A percentile compares a stretch with the other conserved stretches of the same genome.
Evolutionary conservation across 169 alveolate species (phyloP).

Genomic region (Cryptosporidium ubiquitum): DNA sequence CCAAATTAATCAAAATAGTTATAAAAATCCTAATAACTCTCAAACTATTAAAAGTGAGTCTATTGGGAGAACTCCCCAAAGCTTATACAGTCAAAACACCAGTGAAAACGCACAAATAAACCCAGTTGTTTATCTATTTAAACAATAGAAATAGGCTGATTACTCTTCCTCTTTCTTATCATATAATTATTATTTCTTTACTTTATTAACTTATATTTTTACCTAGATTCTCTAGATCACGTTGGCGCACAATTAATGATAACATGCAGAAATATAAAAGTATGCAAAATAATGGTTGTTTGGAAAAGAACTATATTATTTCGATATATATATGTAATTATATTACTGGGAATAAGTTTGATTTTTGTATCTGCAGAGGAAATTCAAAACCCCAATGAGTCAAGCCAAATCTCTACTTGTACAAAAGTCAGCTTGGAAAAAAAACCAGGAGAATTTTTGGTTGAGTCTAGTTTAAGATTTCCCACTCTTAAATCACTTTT

Average conservation of each 20-base stretch:
- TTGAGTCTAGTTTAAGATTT: not conserved
- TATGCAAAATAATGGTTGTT: not conserved
- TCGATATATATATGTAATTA: not conserved
- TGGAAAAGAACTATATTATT: not conserved
- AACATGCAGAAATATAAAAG: not conserved
- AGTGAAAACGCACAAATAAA: not conserved
- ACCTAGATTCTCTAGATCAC: constrained; percentile 9
- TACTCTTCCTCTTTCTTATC: not conserved
- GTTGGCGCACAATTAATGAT: constrained; percentile 7
- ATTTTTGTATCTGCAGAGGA: not conserved
- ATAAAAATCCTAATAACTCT: not conserved
- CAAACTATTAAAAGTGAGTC: not conserved
- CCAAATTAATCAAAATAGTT: not conserved
- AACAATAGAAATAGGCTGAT: not conserved
- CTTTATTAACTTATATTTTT: not conserved
- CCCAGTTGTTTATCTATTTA: not conserved
- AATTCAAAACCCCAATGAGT: not conserved
- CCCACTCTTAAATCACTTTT: constrained; percentile 10
- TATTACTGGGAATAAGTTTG: not conserved
- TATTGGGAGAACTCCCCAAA: not conserved
- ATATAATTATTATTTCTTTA: not conserved
- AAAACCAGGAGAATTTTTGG: not conserved
- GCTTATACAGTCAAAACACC: not conserved
- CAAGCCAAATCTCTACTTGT: not conserved
- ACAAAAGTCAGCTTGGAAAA: not conserved